These are phyloP conservation scores for Apostasia shenzhenica DNA, from an alignment of 106 monocot genomes.

Conservation along the genomic window DNA sequence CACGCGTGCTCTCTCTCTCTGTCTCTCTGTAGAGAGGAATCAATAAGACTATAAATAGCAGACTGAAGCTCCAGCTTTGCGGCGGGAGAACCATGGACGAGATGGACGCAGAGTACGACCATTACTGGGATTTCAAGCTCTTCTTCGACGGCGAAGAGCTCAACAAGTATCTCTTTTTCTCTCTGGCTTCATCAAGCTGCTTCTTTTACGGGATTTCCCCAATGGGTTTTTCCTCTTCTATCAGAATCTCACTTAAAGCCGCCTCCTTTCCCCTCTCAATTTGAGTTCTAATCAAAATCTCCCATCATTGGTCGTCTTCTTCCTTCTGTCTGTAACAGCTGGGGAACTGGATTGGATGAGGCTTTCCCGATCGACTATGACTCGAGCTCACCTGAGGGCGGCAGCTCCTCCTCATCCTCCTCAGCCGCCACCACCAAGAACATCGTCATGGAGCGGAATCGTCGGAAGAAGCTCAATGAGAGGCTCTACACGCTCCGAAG, in stretches of 20 bases:
- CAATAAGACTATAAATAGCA: too few relatives aligned
- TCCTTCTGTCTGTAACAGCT: background rate
- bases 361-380: conserved; percentile 19
- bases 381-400: conserved; percentile 41
- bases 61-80: too few relatives aligned
- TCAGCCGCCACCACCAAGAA: conserved; percentile 20
- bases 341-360: conserved; percentile 14
- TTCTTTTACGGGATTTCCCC: background rate
- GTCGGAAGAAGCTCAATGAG: conserved; percentile 66
- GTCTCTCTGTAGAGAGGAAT: too few relatives aligned
- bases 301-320: background rate
- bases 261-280: background rate
- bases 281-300: background rate
- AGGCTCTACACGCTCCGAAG: conserved; percentile 69
- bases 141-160: conserved; percentile 35
- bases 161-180: conserved; percentile 12
- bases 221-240: background rate
- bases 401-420: background rate
- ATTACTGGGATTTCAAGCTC: conserved; percentile 42
- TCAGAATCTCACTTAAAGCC: too few relatives aligned
- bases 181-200: background rate
- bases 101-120: conserved; percentile 29
- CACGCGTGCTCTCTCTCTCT: too few relatives aligned
- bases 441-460: conserved; percentile 60
- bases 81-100: conserved; percentile 19